Evolutionary conservation across 1,284 basidiomycete species (phyloP), one percentile per base, ranked within the genome.

Genomic region (Cerioporus squamosus): DNA sequence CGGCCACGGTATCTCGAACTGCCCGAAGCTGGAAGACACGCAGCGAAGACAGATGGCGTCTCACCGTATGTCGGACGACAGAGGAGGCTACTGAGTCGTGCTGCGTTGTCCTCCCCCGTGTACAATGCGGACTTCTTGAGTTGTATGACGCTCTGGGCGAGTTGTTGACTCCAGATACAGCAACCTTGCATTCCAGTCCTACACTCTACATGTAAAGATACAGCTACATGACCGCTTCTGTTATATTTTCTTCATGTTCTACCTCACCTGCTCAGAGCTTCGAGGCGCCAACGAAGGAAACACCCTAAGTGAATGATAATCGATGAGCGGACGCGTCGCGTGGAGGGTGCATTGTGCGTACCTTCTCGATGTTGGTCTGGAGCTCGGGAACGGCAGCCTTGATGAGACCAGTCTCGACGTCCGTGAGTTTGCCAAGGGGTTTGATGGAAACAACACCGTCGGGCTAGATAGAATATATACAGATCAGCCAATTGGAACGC

Each of bases 21-120:
- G 97, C 71, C 97, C 97, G 17, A 99, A 99, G 75, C 78, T 98
- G 60, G 97, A 98, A 75, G 97, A 99, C 65, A 85, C 90, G 1
- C 94, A 97, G 72, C 80, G 95, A 55, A 78, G 97, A 66, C 88
- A 90, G 72, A 90, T 94, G 85, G 93, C 93, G 5, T 87, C 88
- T n/a, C 93, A 95, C 66, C 79, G 88, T 48, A 81, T 82, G 38
- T 80, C 80, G 29, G 83, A 90, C 53, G 88, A 83, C 59, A 87
- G 81, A 48, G 87, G 81, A 12, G 85, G 83, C 15, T 86, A 86
- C 63, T 84, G 66, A 71, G 39, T 18, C 7, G n/a, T 17, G 17
- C 31, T 24, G 12, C 18, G 3, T 12, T 14, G 43, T 36, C n/a
- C 24, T 17, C 5, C 15, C 18, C 26, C 17, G 15, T 12, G 15